These are phyloP conservation scores for Rhizoclosmatium globosum DNA, from an alignment of 192 early-diverging fungal species.

Conservation along the genomic window DNA sequence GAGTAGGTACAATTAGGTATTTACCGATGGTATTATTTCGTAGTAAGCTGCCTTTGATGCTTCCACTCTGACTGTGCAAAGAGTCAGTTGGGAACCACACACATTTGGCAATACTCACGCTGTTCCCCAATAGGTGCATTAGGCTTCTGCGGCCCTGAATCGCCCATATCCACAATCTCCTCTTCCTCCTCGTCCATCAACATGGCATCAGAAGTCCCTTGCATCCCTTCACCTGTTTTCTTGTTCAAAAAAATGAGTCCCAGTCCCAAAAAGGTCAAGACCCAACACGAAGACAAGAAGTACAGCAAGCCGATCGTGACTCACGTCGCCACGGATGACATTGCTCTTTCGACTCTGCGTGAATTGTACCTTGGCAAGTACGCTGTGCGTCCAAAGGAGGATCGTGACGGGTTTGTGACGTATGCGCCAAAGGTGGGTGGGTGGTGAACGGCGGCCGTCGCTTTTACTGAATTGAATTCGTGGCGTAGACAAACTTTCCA, in stretches of 20 bases:
- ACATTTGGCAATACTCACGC: too few relatives aligned
- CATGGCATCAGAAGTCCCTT: background rate
- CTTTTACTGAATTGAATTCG: too few relatives aligned
- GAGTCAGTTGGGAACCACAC: background rate
- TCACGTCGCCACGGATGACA: slow-evolving; percentile 25
- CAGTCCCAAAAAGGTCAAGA: background rate
- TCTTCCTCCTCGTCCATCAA: background rate
- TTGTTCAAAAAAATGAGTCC: background rate
- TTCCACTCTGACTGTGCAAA: background rate
- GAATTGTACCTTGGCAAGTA: slow-evolving; percentile 38
- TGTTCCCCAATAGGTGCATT: too few relatives aligned
- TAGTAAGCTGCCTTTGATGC: background rate
- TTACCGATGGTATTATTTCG: background rate
- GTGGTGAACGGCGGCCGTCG: too few relatives aligned
- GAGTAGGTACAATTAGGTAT: background rate
- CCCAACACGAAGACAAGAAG: background rate
- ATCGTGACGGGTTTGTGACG: slow-evolving; percentile 11
- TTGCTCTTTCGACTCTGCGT: slow-evolving; percentile 24
- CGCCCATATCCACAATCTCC: background rate
- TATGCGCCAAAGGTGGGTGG: slow-evolving; percentile 11
- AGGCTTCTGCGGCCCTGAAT: background rate
- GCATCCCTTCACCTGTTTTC: background rate
- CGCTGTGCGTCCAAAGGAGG: background rate
- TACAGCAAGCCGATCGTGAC: slow-evolving; percentile 22
- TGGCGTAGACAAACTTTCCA: slow-evolving; percentile 50